Evolutionary conservation across 352 stramenopile species (phyloP), one percentile per base, ranked within the genome.

Genomic region (Phytopythium sindhum): DNA sequence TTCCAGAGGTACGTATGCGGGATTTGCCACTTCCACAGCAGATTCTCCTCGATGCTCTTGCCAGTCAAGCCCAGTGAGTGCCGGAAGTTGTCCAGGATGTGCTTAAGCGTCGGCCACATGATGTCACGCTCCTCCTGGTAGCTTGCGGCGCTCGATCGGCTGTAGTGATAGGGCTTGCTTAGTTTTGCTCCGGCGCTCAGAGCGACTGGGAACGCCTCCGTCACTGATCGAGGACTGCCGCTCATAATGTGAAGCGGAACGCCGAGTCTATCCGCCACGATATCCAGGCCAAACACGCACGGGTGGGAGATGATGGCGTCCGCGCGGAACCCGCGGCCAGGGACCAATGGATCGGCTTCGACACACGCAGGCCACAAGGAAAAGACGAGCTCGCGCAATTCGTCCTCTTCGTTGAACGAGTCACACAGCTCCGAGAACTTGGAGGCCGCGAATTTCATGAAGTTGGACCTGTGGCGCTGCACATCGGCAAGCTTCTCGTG

Each of bases 1-100:
- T 79, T 82, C 74, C 74, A 83, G 8, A 80, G 51, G 33, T 86
- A 86, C 23, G 73, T 70, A 53, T 81, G 69, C 0, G 77, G 77
- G 26, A 81, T 78, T 9, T 58, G 54, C 77, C 77, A 86, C 23
- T 80, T 68, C 10, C 67, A 65, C 15, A 80, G 44, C n/a, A 68
- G 70, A 51, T 65, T 79, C 2, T 63, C 28, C 28, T 71, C 61
- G 6, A 75, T 73, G 15, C 51, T 71, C 29, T 58, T 67, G 0
- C 71, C 67, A 19, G 55, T 54, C 0, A 83, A 54, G 7, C 74
- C 74, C 54, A 86, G 67, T 50, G 64, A 60, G 35, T 70, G 35
- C 57, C 77, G 70, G 26, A 86, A 86, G 21, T 79, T 62, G 47
- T 77, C 71, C 12, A 86, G 10, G n/a, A n/a, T n/a, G n/a, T n/a